Base-by-base conservation (phyloP, 2,329 filamentous ascomycete genomes). In the Basipetospora chlamydospora region DNA sequence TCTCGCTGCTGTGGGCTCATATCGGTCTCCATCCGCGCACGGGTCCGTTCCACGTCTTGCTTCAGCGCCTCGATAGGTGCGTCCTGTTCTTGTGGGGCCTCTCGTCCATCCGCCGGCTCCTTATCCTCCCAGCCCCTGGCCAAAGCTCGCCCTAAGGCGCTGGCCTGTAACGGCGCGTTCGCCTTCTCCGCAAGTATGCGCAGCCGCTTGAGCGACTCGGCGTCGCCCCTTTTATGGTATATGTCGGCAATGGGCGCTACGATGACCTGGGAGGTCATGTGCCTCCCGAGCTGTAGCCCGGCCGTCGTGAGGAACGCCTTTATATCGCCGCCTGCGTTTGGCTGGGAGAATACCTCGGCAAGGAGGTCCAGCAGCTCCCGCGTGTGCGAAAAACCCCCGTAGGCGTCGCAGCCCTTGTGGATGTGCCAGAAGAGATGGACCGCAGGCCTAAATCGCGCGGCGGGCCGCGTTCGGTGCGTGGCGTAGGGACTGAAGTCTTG, bases 401-500 rank as follows among this genome's bases (percentile, higher is more conserved):
- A n/a, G n/a, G n/a, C n/a, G n/a, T n/a, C n/a, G n/a, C n/a, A n/a
- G n/a, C n/a, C n/a, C n/a, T n/a, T n/a, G n/a, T n/a, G n/a, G n/a
- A n/a, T n/a, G n/a, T n/a, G 9, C 35, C 35, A 37, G 35, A 37
- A 37, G n/a, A 17, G 16, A 10, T 23, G 31, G 4, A 20, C 20
- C 13, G 35, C 35, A 10, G 31, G 26, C 35, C 18, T 37, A 20
- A 31, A 37, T 16, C 35, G 35, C 23, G 26, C n/a, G n/a, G n/a
- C n/a, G n/a, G n/a, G n/a, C n/a, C n/a, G n/a, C n/a, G n/a, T n/a
- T n/a, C n/a, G n/a, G n/a, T n/a, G n/a, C n/a, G n/a, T n/a, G n/a
- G n/a, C n/a, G n/a, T n/a, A n/a, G n/a, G n/a, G n/a, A n/a, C n/a
- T n/a, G n/a, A n/a, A n/a, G n/a, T n/a, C n/a, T n/a, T n/a, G n/a